A percentile compares a stretch with the other conserved stretches of the same genome.
phyloP scores from a whole-genome alignment of 1,284 basidiomycete species.

The Trametes pubescens region DNA sequence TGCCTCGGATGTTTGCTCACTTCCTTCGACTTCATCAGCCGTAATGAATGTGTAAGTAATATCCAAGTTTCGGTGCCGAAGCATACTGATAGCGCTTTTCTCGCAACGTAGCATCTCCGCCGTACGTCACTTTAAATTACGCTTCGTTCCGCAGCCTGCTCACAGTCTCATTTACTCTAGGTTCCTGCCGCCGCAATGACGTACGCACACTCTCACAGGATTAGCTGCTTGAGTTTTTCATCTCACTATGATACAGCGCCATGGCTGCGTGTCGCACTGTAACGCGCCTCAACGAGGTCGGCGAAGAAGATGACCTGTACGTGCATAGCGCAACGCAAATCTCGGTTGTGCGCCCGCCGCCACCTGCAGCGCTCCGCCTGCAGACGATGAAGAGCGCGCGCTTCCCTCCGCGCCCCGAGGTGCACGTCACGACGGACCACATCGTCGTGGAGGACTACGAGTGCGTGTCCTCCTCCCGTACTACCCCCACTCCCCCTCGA shows the following conservation, averaged over 20 bases:
- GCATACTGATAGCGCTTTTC: neutral
- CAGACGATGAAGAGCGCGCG: conserved; percentile 27
- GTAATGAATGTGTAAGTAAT: conserved; percentile 71
- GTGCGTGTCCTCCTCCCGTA: conserved; percentile 28
- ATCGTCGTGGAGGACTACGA: conserved; percentile 55
- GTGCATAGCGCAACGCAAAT: conserved; percentile 55
- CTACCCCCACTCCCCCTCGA: neutral
- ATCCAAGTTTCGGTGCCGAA: neutral
- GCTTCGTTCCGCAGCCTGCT: conserved; percentile 19
- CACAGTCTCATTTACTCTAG: conserved; percentile 42
- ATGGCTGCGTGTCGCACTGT: conserved; percentile 73
- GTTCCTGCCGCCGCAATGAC: conserved; percentile 71
- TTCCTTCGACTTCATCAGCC: conserved; percentile 43
- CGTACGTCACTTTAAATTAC: conserved; percentile 33
- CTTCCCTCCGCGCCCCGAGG: conserved; percentile 53
- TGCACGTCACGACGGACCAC: conserved; percentile 66
- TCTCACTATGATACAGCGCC: conserved; percentile 46
- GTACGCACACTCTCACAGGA: conserved; percentile 46
- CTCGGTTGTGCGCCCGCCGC: conserved; percentile 35
- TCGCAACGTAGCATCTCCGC: conserved; percentile 40
- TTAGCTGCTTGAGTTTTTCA: neutral
- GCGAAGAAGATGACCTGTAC: conserved; percentile 53
- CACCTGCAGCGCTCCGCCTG: conserved; percentile 23
- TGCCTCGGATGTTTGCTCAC: neutral
- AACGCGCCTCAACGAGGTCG: conserved; percentile 66